phyloP scores from a whole-genome alignment of 1,284 basidiomycete species.

The Melanopsichium pennsylvanicum region DNA sequence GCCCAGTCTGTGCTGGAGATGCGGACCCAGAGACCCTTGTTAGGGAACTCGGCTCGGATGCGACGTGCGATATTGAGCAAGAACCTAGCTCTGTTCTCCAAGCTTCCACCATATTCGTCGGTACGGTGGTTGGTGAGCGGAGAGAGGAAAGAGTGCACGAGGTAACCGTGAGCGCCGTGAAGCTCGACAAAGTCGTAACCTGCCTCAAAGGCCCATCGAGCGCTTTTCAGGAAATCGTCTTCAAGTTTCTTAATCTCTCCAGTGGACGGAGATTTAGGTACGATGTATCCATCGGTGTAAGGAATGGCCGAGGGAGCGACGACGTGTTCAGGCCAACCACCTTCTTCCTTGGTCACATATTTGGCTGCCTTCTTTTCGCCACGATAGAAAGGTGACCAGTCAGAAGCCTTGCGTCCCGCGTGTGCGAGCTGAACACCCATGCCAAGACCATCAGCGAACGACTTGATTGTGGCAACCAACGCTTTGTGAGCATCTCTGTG shows the following conservation, averaged over 20 bases:
- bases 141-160: slow-evolving; percentile 70
- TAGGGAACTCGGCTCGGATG: slow-evolving; percentile 55
- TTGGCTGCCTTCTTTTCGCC: slow-evolving; percentile 52
- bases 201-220: slow-evolving; percentile 69
- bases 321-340: slow-evolving; percentile 77
- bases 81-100: slow-evolving; percentile 56
- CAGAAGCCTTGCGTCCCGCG: slow-evolving; percentile 77
- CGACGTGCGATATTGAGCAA: slow-evolving; percentile 42
- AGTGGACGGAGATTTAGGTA: slow-evolving; percentile 72
- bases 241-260: slow-evolving; percentile 73
- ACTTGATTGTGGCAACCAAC: slow-evolving; percentile 78
- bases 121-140: slow-evolving; percentile 61
- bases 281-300: slow-evolving; percentile 69
- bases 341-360: slow-evolving; percentile 56
- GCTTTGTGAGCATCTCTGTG: slow-evolving; percentile 76
- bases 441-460: slow-evolving; percentile 70
- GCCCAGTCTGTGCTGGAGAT: slow-evolving; percentile 59
- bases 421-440: slow-evolving; percentile 83
- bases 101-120: slow-evolving; percentile 62
- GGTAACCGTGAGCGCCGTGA: slow-evolving; percentile 71
- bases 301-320: slow-evolving; percentile 73
- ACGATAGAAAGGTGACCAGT: slow-evolving; percentile 67
- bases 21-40: slow-evolving; percentile 61
- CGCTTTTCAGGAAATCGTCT: slow-evolving; percentile 74
- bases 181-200: slow-evolving; percentile 78